Conservation (phyloP, 2,329 filamentous ascomycete species). For the Zymoseptoria pseudotritici region DNA sequence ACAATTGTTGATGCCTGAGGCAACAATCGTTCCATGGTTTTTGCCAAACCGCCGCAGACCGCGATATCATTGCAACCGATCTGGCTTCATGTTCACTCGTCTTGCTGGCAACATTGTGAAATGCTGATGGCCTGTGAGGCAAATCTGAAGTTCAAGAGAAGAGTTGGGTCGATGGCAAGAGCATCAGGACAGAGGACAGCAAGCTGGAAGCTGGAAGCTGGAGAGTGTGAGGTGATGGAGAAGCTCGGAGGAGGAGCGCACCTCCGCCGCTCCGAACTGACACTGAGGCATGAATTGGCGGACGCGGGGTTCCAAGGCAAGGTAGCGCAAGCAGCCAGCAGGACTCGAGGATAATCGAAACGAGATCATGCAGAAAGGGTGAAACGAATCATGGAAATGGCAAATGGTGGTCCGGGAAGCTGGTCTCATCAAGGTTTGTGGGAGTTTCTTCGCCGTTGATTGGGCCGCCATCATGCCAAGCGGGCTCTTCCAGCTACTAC, state of each 20-base stretch:
- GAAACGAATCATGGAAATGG: background rate
- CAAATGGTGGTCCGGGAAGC: background rate
- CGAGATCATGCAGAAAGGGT: background rate
- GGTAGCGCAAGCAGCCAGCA: too few species aligned
- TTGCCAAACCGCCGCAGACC: background rate
- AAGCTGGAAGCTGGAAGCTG: background rate
- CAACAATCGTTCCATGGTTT: background rate
- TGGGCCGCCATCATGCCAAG: background rate
- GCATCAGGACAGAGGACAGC: background rate
- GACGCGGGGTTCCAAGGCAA: background rate
- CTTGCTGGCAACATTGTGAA: background rate
- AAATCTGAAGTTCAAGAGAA: background rate
- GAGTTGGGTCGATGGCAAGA: background rate
- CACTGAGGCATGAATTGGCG: background rate
- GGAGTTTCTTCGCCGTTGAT: background rate
- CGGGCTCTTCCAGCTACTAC: background rate
- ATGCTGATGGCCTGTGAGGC: background rate
- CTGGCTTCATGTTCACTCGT: background rate
- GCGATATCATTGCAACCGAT: background rate
- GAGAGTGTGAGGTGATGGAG: background rate
- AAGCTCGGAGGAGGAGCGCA: background rate
- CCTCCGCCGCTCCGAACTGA: background rate
- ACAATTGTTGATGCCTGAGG: background rate
- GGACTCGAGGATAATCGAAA: background rate
- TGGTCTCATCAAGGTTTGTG: background rate